phyloP scores from a whole-genome alignment of 228 moss, liverwort and hornwort genomes.

The Sphagnum fallax region DNA sequence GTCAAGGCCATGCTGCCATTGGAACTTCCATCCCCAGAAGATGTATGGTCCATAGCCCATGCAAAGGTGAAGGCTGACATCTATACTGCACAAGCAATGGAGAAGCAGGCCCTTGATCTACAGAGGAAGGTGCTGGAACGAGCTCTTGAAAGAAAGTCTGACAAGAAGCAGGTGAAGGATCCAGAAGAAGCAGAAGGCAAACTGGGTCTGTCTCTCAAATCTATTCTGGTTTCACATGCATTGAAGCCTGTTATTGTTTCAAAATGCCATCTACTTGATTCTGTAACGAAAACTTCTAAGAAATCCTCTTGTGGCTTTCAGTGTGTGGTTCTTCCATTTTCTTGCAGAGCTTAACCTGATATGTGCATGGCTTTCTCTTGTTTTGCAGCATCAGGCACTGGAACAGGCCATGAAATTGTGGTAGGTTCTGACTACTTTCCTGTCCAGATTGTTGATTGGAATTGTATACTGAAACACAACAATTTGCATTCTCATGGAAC shows the following conservation, averaged over 20 bases:
- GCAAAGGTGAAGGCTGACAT: slow-evolving; percentile 69
- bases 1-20: slow-evolving; percentile 61
- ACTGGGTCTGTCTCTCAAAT: slow-evolving; percentile 27
- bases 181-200: slow-evolving; percentile 54
- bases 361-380: neutral
- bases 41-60: slow-evolving; percentile 66
- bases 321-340: too few relatives aligned
- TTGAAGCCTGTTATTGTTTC: neutral
- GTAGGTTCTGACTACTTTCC: slow-evolving; percentile 19
- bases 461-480: too few relatives aligned
- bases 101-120: slow-evolving; percentile 75
- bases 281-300: too few relatives aligned
- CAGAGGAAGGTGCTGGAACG: slow-evolving; percentile 77
- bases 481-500: too few relatives aligned
- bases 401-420: slow-evolving; percentile 83
- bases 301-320: too few relatives aligned
- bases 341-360: neutral
- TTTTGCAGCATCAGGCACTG: slow-evolving; percentile 71
- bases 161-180: slow-evolving; percentile 30
- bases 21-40: slow-evolving; percentile 57
- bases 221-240: too few relatives aligned
- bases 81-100: slow-evolving; percentile 70
- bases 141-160: slow-evolving; percentile 55
- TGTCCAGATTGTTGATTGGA: too few relatives aligned
- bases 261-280: too few relatives aligned